Evolutionary conservation across 495 filamentous ascomycete species (phyloP), one percentile per base, ranked within the genome.

Genomic region (Sphaerosporella brunnea): DNA sequence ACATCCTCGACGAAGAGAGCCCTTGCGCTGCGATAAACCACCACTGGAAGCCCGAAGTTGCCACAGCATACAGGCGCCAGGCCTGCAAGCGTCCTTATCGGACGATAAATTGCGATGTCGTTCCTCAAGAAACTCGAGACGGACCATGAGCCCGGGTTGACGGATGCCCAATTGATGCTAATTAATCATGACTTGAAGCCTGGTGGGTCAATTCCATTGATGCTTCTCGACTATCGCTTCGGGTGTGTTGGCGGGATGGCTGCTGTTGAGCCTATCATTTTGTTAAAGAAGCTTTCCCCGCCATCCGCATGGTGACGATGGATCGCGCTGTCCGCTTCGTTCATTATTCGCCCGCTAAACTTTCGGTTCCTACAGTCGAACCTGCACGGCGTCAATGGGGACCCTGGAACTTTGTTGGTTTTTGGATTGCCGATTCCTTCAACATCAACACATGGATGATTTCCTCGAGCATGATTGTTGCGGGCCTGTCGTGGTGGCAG

Each of bases 401-500:
- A 45, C 68, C 82, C 45, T 80, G 78, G 73, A 93, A 93, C 59
- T 95, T 85, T 56, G 76, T 94, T 46, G 80, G 78, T 16, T 93
- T 93, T 58, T 90, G 84, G 84, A 73, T 93, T 61, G 84, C 87
- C 25, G 87, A 95, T 65, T 88, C 82, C 4, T 84, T 93, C 64
- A 95, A 95, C 63, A 92, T 95, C 63, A 95, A 95, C 63, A 95
- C 87, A 13, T 95, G 87, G 87, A 94, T 94, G 87, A 93, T 94
- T 51, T 76, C 79, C 0, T 87, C 82, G 10, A 79, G 82, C 3
- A 79, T 79, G 66, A 87, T 93, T 59, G 70, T 78, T 0, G 67
- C 64, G 47, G 82, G 85, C 4, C 68, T 94, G 38, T 83, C 84
- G 3, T 95, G 87, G 87, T 95, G 87, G 87, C 85, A 94, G 64